These are phyloP conservation scores for Allantophomopsis cytisporea DNA, from an alignment of 2,329 filamentous ascomycete genomes.

Conservation along the genomic window DNA sequence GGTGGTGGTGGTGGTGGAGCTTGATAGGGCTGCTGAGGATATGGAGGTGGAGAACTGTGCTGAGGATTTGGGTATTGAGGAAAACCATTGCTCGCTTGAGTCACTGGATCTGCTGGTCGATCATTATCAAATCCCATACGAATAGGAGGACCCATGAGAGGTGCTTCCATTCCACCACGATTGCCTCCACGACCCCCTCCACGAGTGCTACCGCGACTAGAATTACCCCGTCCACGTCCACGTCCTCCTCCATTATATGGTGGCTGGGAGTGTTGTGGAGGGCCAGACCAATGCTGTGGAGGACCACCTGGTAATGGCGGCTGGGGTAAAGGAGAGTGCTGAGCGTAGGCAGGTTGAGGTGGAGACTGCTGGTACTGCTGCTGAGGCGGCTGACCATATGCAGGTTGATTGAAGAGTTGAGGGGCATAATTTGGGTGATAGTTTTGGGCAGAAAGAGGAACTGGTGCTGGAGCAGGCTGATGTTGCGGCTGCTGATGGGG, in stretches of 20 bases:
- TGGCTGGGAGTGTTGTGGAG: constrained; percentile 18
- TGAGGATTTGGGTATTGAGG: constrained; percentile 20
- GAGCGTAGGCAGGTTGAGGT: constrained; percentile 18
- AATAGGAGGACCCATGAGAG: constrained; percentile 40
- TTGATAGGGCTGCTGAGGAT: constrained; percentile 20
- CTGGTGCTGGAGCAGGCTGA: constrained; percentile 17
- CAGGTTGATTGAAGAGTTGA: constrained; percentile 35
- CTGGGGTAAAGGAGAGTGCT: constrained; percentile 18
- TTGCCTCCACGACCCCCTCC: constrained; percentile 20
- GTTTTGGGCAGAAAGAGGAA: constrained; percentile 35
- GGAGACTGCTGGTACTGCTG: constrained; percentile 16
- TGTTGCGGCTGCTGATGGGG: constrained; percentile 11
- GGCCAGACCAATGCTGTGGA: constrained; percentile 26
- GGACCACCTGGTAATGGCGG: constrained; percentile 19
- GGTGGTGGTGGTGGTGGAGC: constrained; percentile 16
- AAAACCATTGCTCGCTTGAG: constrained; percentile 31
- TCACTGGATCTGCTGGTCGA: constrained; percentile 21
- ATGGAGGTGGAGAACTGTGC: constrained; percentile 13
- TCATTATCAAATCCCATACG: constrained; percentile 39
- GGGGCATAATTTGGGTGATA: constrained; percentile 47
- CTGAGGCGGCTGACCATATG: constrained; percentile 20
- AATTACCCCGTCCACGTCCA: constrained; percentile 20
- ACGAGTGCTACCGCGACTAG: constrained; percentile 22
- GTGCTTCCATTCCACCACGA: constrained; percentile 26
- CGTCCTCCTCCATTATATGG: constrained; percentile 21